These are phyloP conservation scores for Mesembryanthemum crystallinum DNA, from an alignment of 148 eudicot species.

Conservation along the genomic window DNA sequence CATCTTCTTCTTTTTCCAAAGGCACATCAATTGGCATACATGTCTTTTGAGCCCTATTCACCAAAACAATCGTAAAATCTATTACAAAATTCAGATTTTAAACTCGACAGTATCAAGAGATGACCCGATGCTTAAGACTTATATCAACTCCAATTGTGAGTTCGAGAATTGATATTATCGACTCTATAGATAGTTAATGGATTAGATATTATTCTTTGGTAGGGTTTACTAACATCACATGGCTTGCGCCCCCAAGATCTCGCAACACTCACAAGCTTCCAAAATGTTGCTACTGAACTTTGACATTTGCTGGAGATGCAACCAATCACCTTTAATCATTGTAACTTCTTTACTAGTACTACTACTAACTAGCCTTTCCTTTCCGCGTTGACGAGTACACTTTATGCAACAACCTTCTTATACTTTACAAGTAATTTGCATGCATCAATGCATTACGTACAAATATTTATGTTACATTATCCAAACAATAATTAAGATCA, in stretches of 20 bases:
- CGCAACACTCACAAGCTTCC: conserved; percentile 4
- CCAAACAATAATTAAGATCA: neutral
- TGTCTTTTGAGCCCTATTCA: too few species aligned
- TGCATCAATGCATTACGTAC: conserved; percentile 17
- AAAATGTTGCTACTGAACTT: conserved; percentile 9
- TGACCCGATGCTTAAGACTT: too few species aligned
- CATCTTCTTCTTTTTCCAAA: too few species aligned
- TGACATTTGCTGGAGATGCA: conserved; percentile 6
- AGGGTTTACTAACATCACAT: neutral
- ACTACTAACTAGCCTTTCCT: neutral
- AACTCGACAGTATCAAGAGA: too few species aligned
- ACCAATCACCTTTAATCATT: neutral
- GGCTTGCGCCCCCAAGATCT: neutral
- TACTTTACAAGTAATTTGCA: conserved; percentile 8
- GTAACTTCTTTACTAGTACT: neutral
- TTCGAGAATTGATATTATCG: too few species aligned
- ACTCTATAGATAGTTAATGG: too few species aligned
- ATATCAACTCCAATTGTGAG: too few species aligned
- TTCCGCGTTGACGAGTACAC: conserved; percentile 16
- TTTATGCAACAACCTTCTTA: neutral
- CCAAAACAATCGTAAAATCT: too few species aligned
- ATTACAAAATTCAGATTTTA: too few species aligned
- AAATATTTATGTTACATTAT: neutral
- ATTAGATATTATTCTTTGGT: neutral
- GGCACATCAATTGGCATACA: too few species aligned